phyloP scores from a whole-genome alignment of 495 filamentous ascomycete genomes.

The Durotheca rogersii region DNA sequence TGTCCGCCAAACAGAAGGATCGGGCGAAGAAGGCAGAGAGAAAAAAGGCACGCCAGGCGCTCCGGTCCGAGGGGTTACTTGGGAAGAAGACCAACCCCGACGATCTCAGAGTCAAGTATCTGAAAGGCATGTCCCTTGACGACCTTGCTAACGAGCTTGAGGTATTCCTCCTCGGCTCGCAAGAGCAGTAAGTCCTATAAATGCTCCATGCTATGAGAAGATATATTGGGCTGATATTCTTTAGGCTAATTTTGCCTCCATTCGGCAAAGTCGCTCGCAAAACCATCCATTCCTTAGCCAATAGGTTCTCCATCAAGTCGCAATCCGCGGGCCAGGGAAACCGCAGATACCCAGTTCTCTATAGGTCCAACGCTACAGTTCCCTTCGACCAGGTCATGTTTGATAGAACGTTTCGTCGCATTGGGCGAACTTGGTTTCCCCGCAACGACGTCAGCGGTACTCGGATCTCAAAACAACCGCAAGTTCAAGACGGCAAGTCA shows the following conservation, averaged over 20 bases:
- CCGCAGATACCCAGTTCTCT: conserved; percentile 73
- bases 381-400: conserved; percentile 52
- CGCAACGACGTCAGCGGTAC: conserved; percentile 46
- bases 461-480: conserved; percentile 23
- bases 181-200: conserved; percentile 57
- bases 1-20: conserved; percentile 70
- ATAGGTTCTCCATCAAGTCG: conserved; percentile 71
- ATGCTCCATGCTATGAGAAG: neutral
- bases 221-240: conserved; percentile 20
- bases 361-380: conserved; percentile 66
- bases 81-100: conserved; percentile 62
- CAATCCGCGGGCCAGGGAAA: conserved; percentile 75
- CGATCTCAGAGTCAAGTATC: conserved; percentile 72
- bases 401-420: conserved; percentile 41
- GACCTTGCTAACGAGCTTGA: conserved; percentile 73
- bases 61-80: conserved; percentile 76
- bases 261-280: conserved; percentile 78
- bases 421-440: conserved; percentile 50
- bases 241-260: conserved; percentile 75
- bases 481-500: conserved; percentile 17
- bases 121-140: conserved; percentile 65
- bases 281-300: conserved; percentile 72
- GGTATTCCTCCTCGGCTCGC: conserved; percentile 64
- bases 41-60: conserved; percentile 75
- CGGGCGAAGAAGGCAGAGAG: conserved; percentile 75